Conservation (phyloP, 2,329 filamentous ascomycete genomes). For the Leptographium lundbergii region DNA sequence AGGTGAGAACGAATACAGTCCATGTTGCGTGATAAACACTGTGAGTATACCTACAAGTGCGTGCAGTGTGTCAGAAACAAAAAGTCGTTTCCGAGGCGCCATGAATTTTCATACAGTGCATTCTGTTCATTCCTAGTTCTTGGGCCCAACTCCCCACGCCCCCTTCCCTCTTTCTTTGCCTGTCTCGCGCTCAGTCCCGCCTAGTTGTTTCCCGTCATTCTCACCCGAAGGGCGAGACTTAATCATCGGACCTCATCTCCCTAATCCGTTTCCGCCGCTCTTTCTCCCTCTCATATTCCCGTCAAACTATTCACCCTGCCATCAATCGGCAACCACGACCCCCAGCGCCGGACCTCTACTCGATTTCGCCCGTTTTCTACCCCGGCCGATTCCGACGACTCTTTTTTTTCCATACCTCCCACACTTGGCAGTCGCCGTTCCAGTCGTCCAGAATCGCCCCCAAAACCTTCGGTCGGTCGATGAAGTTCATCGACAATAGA, state of each 20-base stretch:
- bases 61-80: no score
- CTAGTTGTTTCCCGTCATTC: background rate
- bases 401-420: background rate
- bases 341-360: background rate
- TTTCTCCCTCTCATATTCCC: background rate
- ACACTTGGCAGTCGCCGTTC: background rate
- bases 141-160: conserved; percentile 1
- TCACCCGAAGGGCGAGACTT: conserved; percentile 6
- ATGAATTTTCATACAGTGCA: background rate
- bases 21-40: background rate
- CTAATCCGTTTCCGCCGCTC: background rate
- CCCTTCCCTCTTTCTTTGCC: background rate
- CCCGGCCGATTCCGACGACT: background rate
- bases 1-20: background rate
- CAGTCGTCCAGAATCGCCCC: background rate
- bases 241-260: conserved; percentile 10
- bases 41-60: background rate
- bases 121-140: background rate
- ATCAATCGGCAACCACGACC: conserved; percentile 2
- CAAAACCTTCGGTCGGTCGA: background rate
- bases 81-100: background rate
- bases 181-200: conserved; percentile 3
- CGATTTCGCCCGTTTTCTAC: background rate
- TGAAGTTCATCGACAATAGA: background rate
- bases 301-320: background rate